Percentiles rank a stretch among this genome's conserved stretches.
These are phyloP conservation scores for Elymus sibiricus DNA, from an alignment of 176 grass and related monocot genomes.

Conservation along the genomic window DNA sequence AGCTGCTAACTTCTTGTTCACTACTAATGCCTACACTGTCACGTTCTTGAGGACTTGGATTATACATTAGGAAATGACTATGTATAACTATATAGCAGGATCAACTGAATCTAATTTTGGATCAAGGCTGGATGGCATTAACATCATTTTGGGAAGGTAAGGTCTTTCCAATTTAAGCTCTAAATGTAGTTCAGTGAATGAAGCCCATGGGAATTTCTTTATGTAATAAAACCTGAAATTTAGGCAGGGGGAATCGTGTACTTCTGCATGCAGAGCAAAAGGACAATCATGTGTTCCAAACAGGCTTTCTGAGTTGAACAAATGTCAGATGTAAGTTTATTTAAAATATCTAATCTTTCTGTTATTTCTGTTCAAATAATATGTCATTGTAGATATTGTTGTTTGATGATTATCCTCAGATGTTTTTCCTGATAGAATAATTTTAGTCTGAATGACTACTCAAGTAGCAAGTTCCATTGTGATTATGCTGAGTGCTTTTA, in stretches of 20 bases:
- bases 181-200: slow-evolving; percentile 12
- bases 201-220: slow-evolving; percentile 2
- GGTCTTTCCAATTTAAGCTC: slow-evolving; percentile 13
- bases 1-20: neutral
- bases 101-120: slow-evolving; percentile 51
- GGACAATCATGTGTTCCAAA: slow-evolving; percentile 86
- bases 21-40: neutral
- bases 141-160: slow-evolving; percentile 78
- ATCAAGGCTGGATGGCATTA: slow-evolving; percentile 69
- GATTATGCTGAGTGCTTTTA: neutral
- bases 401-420: slow-evolving; percentile 17
- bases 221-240: slow-evolving; percentile 35
- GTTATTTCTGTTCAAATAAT: neutral
- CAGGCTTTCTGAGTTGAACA: slow-evolving; percentile 67
- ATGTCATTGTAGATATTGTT: neutral
- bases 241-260: slow-evolving; percentile 79
- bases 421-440: neutral
- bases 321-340: slow-evolving; percentile 84
- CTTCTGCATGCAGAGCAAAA: slow-evolving; percentile 55
- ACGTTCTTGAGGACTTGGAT: neutral
- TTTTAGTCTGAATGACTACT: neutral
- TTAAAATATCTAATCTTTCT: neutral
- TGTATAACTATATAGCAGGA: slow-evolving; percentile 41
- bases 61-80: slow-evolving; percentile 16
- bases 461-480: neutral